Conservation (phyloP, 108 stramenopile genomes). For the Ochromonas danica region DNA sequence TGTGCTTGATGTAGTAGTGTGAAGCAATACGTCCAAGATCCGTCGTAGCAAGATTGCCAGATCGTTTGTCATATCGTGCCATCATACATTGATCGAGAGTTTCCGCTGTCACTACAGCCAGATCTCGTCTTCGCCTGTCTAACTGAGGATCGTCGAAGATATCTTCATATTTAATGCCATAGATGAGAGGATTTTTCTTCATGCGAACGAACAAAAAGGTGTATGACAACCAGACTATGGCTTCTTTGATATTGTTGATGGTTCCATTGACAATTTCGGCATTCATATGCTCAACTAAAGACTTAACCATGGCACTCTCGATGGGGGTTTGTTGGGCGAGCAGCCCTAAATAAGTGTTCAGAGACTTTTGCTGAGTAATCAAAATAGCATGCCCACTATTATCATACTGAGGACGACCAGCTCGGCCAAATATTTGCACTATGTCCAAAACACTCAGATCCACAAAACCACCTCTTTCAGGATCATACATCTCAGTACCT, state of each 20-base stretch:
- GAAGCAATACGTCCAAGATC: conserved; percentile 91
- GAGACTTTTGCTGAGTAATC: conserved; percentile 84
- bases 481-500: conserved; percentile 92
- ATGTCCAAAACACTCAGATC: conserved; percentile 96
- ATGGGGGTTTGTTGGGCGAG: conserved; percentile 87
- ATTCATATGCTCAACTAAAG: conserved; percentile 92
- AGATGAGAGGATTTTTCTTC: conserved; percentile 84
- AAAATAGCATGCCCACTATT: conserved; percentile 90
- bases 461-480: conserved; percentile 89
- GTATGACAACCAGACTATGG: conserved; percentile 86
- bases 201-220: conserved; percentile 95
- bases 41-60: conserved; percentile 85
- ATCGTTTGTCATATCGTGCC: conserved; percentile 72
- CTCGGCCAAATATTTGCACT: conserved; percentile 95
- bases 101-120: conserved; percentile 76
- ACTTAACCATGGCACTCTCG: conserved; percentile 84
- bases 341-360: conserved; percentile 84
- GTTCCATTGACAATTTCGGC: conserved; percentile 97
- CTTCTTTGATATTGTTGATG: conserved; percentile 86
- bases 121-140: conserved; percentile 55
- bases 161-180: conserved; percentile 80
- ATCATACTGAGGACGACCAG: conserved; percentile 96
- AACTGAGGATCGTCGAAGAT: conserved; percentile 69
- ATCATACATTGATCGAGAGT: conserved; percentile 71
- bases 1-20: conserved; percentile 94